Evolutionary conservation across 202 grass and related monocot genomes (phyloP).

Genomic region (Digitaria exilis): DNA sequence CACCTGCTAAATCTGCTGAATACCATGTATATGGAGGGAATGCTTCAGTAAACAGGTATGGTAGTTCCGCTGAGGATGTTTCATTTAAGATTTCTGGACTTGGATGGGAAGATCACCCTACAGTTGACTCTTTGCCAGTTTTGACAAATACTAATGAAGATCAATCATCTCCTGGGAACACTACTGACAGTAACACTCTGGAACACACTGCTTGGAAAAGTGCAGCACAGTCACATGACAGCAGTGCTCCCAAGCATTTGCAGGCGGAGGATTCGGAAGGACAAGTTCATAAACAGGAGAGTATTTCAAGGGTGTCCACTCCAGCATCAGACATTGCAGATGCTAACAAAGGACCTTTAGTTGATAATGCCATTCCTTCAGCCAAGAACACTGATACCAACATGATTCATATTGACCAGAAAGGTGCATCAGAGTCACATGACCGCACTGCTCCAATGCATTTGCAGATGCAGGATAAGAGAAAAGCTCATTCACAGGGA

Average conservation of each 20-base stretch:
- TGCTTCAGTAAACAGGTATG: too few species aligned
- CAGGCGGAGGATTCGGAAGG: too few species aligned
- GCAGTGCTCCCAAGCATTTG: too few species aligned
- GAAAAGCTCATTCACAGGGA: slow-evolving; percentile 38
- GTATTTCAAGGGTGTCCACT: slow-evolving; percentile 10
- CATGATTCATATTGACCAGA: background rate
- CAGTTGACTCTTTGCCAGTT: too few species aligned
- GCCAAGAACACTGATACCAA: slow-evolving; percentile 33
- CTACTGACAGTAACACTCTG: slow-evolving; percentile 38
- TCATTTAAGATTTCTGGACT: too few species aligned
- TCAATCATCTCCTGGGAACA: too few species aligned
- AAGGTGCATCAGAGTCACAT: slow-evolving; percentile 21
- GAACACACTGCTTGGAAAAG: slow-evolving; percentile 4
- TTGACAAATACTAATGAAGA: too few species aligned
- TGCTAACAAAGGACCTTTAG: slow-evolving; percentile 20
- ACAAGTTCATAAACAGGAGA: slow-evolving; percentile 37
- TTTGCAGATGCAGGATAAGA: slow-evolving; percentile 48
- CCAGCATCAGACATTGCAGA: slow-evolving; percentile 19
- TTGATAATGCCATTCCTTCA: slow-evolving; percentile 18
- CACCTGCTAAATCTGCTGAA: too few species aligned
- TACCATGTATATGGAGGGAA: too few species aligned
- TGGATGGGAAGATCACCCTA: too few species aligned
- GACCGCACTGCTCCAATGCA: slow-evolving; percentile 31
- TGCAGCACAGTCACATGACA: slow-evolving; percentile 15
- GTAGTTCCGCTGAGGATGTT: too few species aligned